Evolutionary conservation across 345 rosid genomes (phyloP), one percentile per base, ranked within the genome.

Genomic region (Eucalyptus pumila): DNA sequence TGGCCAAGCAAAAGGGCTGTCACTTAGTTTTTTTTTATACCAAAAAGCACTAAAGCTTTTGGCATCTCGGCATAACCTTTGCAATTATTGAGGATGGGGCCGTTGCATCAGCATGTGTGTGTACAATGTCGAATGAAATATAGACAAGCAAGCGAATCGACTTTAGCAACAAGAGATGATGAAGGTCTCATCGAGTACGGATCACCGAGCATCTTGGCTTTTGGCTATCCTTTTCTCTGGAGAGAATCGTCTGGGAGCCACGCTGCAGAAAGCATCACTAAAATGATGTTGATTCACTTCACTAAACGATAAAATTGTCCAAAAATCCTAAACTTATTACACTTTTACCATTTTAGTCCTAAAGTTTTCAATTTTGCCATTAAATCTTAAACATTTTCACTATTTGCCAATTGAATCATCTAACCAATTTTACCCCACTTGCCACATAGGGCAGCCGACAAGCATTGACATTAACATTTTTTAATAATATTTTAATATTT

Each of bases 391-490:
- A 62, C 13, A 9, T 56, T 24, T 56, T 56, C 5, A 56, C 1
- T 24, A 4, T 24, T 56, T 24, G 0, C 3, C 13, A 24, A 4
- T 24, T 24, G 0, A 56, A 56, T 24, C 1, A 56, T 56, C 26
- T 9, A 23, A 54, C 3, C 30, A 23, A 56, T 23, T 1, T 52
- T 52, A 19, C 24, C 24, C 54, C 54, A 51, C 54, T 51, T 51
- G 54, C 54, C 54, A 51, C 2, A 1, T 52, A 19, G 1, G 24
- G 10, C 4, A 0, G 2, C 11, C 0, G 1, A 0, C 2, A 52
- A 0, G 0, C 0, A 56, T 24, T 23, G 1, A 24, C 6, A 4
- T 56, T 2, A 0, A 56, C 0, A 23, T 23, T 56, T 56, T 9
- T 56, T 10, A 9, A 56, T 56, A 56, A 56, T 10, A 56, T 56